Evolutionary conservation across 495 filamentous ascomycete species (phyloP), one percentile per base, ranked within the genome.

Genomic region (Tricharina praecox): DNA sequence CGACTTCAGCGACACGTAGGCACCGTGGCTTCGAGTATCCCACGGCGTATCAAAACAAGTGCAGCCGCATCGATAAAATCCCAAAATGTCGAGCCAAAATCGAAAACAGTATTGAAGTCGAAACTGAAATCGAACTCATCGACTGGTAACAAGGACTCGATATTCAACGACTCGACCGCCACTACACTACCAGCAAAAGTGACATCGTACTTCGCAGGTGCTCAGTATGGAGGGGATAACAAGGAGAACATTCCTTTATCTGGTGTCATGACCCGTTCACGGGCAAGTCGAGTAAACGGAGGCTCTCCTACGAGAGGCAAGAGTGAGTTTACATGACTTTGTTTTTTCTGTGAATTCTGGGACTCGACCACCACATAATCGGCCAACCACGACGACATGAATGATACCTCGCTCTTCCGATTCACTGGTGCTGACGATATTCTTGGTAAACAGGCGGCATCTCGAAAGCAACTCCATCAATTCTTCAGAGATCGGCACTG

Each of bases 201-300:
- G 15, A 49, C 35, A 13, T 50, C 55, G 30, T 58, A 54, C 36
- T 54, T 51, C 23, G 53, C 54, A 28, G 55, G 48, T 18, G 45
- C 28, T 33, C 15, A 2, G 20, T 46, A 2, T 44, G 36, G 41
- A 23, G 50, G 47, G 8, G 56, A 55, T 33, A 51, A 59, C 43
- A 59, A 59, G 36, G 56, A 59, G 52, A 59, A 59, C 34, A 54
- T 59, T 30, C 55, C 55, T 20, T 23, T 50, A 23, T 30, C 28
- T 39, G 35, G 33, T 47, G 39, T 33, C 5, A 5, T 32, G 5
- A 32, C 28, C 28, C 5, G 28, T 5, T 32, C 28, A 5, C 28
- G 28, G 28, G 28, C 13, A 13, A 13, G 38, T 34, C 13, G 39
- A 15, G 16, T 18, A 19, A 20, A 13, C 9, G 24, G 28, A 48